A percentile compares a stretch with the other conserved stretches of the same genome.
Evolutionary conservation across 176 grass and related monocot genomes (phyloP).

Genomic region (Urochloa ruziziensis): DNA sequence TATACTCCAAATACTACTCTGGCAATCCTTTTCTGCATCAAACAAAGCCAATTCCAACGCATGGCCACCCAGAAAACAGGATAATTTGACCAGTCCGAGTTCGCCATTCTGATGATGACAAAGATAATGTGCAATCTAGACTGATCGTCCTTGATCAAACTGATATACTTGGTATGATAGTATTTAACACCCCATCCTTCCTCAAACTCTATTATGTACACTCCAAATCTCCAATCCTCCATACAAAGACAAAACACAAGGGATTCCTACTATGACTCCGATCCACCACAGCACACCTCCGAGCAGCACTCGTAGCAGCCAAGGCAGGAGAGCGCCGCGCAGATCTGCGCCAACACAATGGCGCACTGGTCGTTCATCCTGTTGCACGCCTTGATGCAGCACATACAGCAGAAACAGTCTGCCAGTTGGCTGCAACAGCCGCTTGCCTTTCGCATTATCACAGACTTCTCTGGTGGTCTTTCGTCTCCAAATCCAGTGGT

Average conservation of each 20-base stretch:
- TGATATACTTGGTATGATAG: conserved; percentile 14
- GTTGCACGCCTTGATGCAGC: conserved; percentile 71
- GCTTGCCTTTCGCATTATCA: conserved; percentile 52
- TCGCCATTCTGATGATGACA: not conserved
- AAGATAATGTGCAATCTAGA: conserved; percentile 18
- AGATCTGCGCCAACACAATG: conserved; percentile 60
- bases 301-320: conserved; percentile 85
- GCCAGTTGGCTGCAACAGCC: conserved; percentile 59
- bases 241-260: conserved; percentile 12
- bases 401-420: conserved; percentile 74
- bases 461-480: conserved; percentile 34
- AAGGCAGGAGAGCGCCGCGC: conserved; percentile 62
- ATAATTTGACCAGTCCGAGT: not conserved
- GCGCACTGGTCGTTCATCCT: conserved; percentile 75
- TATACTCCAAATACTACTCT: no score
- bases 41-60: not conserved
- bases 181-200: not conserved
- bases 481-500: conserved; percentile 37
- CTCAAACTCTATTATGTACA: conserved; percentile 36
- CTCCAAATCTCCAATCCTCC: not conserved
- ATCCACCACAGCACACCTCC: conserved; percentile 53
- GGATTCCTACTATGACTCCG: conserved; percentile 29
- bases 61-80: not conserved
- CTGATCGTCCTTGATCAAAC: conserved; percentile 18
- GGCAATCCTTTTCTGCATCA: not conserved